Evolutionary conservation across 306 rosid species (phyloP).

Genomic region (Geum urbanum): DNA sequence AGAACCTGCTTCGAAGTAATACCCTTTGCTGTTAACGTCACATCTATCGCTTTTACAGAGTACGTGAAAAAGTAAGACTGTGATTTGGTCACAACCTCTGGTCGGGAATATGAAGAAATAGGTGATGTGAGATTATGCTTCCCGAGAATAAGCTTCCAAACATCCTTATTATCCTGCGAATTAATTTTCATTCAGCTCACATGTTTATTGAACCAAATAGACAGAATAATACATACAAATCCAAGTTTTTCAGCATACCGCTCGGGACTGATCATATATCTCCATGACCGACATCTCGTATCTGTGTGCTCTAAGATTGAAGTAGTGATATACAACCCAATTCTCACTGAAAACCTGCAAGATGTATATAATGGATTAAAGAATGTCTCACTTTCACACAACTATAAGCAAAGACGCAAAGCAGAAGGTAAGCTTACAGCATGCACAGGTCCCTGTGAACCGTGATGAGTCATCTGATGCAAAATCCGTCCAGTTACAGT

Average conservation of each 20-base stretch:
- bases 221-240: conserved; percentile 13
- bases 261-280: conserved; percentile 93
- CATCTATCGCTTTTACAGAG: conserved; percentile 84
- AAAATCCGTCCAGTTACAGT: conserved; percentile 86
- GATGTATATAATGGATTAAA: conserved; percentile 26
- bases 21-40: conserved; percentile 90
- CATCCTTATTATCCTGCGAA: conserved; percentile 80
- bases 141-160: conserved; percentile 90
- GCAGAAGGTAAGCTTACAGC: conserved; percentile 58
- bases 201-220: conserved; percentile 13
- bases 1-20: conserved; percentile 96
- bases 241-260: conserved; percentile 54
- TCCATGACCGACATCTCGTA: conserved; percentile 95
- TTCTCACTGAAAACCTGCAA: conserved; percentile 92
- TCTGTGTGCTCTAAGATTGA: conserved; percentile 97
- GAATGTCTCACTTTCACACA: conserved; percentile 18
- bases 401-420: conserved; percentile 25
- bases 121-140: conserved; percentile 96
- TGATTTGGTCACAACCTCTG: conserved; percentile 69
- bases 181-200: conserved; percentile 22
- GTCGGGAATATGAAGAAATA: conserved; percentile 79
- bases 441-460: conserved; percentile 93
- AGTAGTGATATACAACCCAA: conserved; percentile 99
- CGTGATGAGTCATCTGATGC: conserved; percentile 87
- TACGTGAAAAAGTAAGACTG: conserved; percentile 87